Conservation (phyloP, 495 filamentous ascomycete genomes). For the Bombardia bombarda region DNA sequence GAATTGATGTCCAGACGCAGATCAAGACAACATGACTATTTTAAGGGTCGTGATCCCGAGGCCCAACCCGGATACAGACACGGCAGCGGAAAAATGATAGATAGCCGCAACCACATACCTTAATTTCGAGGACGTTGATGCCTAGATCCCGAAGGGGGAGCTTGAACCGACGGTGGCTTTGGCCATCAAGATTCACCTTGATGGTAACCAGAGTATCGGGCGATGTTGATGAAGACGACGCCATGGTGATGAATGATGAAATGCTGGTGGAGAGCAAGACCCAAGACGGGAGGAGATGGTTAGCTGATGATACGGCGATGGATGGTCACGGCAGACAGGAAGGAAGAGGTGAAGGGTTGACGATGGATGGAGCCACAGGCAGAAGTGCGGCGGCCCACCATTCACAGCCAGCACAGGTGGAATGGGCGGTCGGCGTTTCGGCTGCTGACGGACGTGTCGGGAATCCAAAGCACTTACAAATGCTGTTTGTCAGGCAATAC, state of each 20-base stretch:
- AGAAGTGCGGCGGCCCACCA: neutral
- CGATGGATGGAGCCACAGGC: neutral
- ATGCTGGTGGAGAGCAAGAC: neutral
- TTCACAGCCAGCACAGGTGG: neutral
- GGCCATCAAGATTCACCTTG: conserved; percentile 70
- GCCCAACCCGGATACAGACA: too few species aligned
- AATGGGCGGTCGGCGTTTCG: neutral
- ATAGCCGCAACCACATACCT: conserved; percentile 77
- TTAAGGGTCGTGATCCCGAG: too few species aligned
- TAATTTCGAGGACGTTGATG: conserved; percentile 64
- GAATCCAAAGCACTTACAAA: neutral
- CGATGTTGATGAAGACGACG: conserved; percentile 43
- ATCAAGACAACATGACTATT: too few species aligned
- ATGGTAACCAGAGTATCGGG: conserved; percentile 75
- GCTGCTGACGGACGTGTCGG: neutral
- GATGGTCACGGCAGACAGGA: neutral
- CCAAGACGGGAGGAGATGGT: neutral
- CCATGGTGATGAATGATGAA: conserved; percentile 31
- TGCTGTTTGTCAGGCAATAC: neutral
- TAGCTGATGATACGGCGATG: neutral
- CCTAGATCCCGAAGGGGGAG: conserved; percentile 81
- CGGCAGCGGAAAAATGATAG: too few species aligned
- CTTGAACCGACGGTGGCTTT: conserved; percentile 78
- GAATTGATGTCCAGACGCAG: too few species aligned
- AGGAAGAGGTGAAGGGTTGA: too few species aligned